Base-by-base conservation (phyloP, 768 basidiomycete species). In the Psilocybe subaeruginosa region DNA sequence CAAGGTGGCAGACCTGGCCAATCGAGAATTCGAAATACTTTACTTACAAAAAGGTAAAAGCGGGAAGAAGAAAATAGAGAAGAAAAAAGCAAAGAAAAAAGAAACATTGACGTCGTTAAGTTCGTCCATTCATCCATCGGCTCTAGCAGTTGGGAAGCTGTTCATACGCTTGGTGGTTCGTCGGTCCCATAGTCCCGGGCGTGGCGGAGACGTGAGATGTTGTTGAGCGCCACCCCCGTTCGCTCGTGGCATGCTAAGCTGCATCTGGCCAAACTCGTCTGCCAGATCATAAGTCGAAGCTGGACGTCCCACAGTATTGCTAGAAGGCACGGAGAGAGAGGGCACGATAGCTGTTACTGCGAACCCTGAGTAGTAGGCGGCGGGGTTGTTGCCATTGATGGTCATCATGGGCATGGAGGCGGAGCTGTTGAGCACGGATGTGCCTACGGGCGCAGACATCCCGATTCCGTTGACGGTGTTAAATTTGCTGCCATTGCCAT, bases 261-360 rank as follows among this genome's bases (percentile, higher is more conserved):
- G 70, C 78, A 77, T 74, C 62, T 74, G 71, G 2, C 78, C 79
- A 70, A 81, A 76, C 66, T 83, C 80, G 6, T 69, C 69, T 14
- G 76, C 73, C 0, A 78, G 63, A 59, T 79, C 77, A 66, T 77
- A 79, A 4, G 68, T 58, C 3, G 71, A 69, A 2, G 69, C 63
- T 6, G 67, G 62, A 23, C 69, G 70, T 43, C 53, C 63, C 45
- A 64, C 60, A n/a, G 63, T 17, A 27, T 27, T 11, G 14, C 7
- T 51, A 5, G 49, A 30, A 30, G 62, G 50, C 57, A 58, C 61
- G 27, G 64, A 63, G n/a, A 56, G 47, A 33, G 65, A 62, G 19
- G 64, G 57, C 17, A 64, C 54, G 62, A 68, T 64, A 19, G 64
- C 17, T 14, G 23, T 23, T 23, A 23, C 23, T 23, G 68, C 55